A percentile compares a stretch with the other conserved stretches of the same genome.
Evolutionary conservation across 225 moss, liverwort and hornwort genomes (phyloP).

Genomic region (Polytrichum formosum): DNA sequence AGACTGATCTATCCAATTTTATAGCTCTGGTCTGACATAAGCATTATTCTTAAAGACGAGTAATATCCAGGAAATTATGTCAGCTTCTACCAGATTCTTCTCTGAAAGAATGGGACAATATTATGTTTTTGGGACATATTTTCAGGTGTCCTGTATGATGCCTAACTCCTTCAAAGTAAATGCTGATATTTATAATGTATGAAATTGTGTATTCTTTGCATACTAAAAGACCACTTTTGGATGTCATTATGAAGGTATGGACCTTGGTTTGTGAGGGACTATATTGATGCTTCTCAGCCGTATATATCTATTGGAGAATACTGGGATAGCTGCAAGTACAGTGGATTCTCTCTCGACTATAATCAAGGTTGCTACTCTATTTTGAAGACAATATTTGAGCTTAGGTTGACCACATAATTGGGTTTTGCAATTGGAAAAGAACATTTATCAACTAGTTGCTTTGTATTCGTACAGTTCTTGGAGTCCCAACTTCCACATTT

Average conservation of each 20-base stretch:
- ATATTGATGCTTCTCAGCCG: slow-evolving; percentile 67
- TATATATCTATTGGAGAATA: slow-evolving; percentile 78
- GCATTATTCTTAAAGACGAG: background rate
- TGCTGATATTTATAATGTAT: too few relatives aligned
- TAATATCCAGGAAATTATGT: background rate
- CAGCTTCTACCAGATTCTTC: background rate
- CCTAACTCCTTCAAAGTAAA: too few relatives aligned
- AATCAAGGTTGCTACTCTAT: slow-evolving; percentile 62
- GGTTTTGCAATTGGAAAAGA: too few relatives aligned
- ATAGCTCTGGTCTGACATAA: background rate
- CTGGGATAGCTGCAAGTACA: slow-evolving; percentile 91
- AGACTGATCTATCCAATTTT: too few relatives aligned
- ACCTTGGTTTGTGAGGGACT: slow-evolving; percentile 78
- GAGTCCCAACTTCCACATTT: too few relatives aligned
- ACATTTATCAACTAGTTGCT: too few relatives aligned
- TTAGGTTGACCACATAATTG: too few relatives aligned
- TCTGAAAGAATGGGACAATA: background rate
- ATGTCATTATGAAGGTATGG: slow-evolving; percentile 57
- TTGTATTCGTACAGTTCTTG: too few relatives aligned
- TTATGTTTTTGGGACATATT: background rate
- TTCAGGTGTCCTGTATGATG: too few relatives aligned
- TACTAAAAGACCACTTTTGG: background rate
- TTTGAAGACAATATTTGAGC: too few relatives aligned
- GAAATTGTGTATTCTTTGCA: too few relatives aligned
- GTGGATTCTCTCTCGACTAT: slow-evolving; percentile 55